These are phyloP conservation scores for Talaromyces sp. DNA, from an alignment of 2,329 filamentous ascomycete species.

Conservation along the genomic window DNA sequence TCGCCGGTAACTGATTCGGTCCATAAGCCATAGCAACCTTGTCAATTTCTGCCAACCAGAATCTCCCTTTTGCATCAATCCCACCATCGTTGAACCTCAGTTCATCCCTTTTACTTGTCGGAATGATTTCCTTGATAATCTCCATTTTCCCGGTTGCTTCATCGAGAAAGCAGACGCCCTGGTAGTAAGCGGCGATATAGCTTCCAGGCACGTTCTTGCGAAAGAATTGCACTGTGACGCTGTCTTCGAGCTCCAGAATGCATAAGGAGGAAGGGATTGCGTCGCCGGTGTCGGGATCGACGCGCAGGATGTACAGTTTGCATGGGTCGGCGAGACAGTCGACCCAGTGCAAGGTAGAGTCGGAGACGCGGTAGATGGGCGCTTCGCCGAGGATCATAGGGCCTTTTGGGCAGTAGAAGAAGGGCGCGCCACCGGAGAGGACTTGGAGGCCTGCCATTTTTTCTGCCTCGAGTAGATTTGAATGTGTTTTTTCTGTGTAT, in stretches of 20 bases:
- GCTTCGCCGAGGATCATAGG: slow-evolving; percentile 32
- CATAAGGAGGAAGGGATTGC: slow-evolving; percentile 26
- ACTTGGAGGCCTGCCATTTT: slow-evolving; percentile 17
- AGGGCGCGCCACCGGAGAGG: slow-evolving; percentile 20
- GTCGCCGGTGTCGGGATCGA: slow-evolving; percentile 30
- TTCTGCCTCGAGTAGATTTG: neutral
- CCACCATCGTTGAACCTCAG: slow-evolving; percentile 38
- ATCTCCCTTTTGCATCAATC: slow-evolving; percentile 33
- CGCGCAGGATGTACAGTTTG: slow-evolving; percentile 34
- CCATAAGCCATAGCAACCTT: slow-evolving; percentile 33
- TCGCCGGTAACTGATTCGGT: slow-evolving; percentile 28
- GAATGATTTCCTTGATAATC: slow-evolving; percentile 38
- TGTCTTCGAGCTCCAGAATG: slow-evolving; percentile 32
- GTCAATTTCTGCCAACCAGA: slow-evolving; percentile 40
- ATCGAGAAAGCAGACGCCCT: slow-evolving; percentile 38
- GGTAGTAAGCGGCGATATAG: slow-evolving; percentile 41
- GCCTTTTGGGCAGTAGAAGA: slow-evolving; percentile 22
- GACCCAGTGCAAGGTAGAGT: slow-evolving; percentile 34
- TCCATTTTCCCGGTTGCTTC: slow-evolving; percentile 36
- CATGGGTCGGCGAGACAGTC: slow-evolving; percentile 31
- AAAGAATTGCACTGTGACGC: slow-evolving; percentile 37
- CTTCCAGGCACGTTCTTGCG: slow-evolving; percentile 32
- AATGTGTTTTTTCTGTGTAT: neutral
- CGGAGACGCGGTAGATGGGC: slow-evolving; percentile 31
- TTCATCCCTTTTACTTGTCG: slow-evolving; percentile 26